phyloP scores from a whole-genome alignment of 176 grass and related monocot species.

The Rhynchospora breviuscula region DNA sequence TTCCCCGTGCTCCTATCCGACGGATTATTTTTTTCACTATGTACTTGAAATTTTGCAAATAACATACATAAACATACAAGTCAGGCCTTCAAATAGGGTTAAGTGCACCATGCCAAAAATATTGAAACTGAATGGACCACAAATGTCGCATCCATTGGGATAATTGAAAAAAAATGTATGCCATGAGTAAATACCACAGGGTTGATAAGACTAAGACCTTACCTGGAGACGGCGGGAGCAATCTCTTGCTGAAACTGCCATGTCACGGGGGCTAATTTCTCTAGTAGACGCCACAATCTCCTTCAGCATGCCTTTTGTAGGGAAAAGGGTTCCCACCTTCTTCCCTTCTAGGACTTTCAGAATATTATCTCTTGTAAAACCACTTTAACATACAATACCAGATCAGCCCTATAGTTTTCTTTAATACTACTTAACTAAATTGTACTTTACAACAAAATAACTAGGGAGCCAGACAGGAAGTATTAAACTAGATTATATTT shows the following conservation, averaged over 20 bases:
- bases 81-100: not conserved
- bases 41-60: not conserved
- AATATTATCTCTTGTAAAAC: slow-evolving; percentile 68
- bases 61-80: not conserved
- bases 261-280: slow-evolving; percentile 52
- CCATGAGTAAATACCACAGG: not conserved
- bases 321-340: slow-evolving; percentile 91
- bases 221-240: slow-evolving; percentile 81
- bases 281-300: slow-evolving; percentile 43
- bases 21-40: too few species aligned
- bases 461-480: too few species aligned
- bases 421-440: not conserved
- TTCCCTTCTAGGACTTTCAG: slow-evolving; percentile 81
- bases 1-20: too few species aligned
- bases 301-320: slow-evolving; percentile 45
- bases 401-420: not conserved
- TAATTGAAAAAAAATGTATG: not conserved
- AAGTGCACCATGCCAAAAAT: not conserved
- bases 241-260: slow-evolving; percentile 83
- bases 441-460: not conserved
- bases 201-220: not conserved
- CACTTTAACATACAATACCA: slow-evolving; percentile 46
- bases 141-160: not conserved
- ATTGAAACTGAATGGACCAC: not conserved
- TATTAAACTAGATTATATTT: too few species aligned